phyloP scores from a whole-genome alignment of 2,329 filamentous ascomycete species.

The Ophiocordyceps australis region DNA sequence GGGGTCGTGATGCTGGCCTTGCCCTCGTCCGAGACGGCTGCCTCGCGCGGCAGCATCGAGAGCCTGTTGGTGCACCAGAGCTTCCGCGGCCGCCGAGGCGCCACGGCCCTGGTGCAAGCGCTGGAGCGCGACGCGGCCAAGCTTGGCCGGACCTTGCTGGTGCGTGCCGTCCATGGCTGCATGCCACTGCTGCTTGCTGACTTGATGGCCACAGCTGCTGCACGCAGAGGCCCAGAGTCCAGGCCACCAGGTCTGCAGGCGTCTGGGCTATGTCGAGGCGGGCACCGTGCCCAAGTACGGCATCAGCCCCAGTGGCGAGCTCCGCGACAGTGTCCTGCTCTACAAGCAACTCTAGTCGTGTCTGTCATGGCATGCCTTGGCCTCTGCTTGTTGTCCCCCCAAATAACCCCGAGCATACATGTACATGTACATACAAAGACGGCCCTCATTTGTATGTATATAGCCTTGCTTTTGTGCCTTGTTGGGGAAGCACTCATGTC shows the following conservation, averaged over 20 bases:
- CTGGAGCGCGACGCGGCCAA: conserved; percentile 34
- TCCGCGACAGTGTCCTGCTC: conserved; percentile 35
- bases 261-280: conserved; percentile 35
- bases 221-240: conserved; percentile 31
- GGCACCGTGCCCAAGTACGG: conserved; percentile 37
- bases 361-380: too few relatives aligned
- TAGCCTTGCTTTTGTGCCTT: too few relatives aligned
- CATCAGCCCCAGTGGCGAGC: conserved; percentile 25
- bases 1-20: conserved; percentile 37
- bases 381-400: too few relatives aligned
- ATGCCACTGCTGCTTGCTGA: not conserved
- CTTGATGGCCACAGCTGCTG: conserved; percentile 18
- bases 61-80: conserved; percentile 36
- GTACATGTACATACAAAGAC: too few relatives aligned
- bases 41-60: conserved; percentile 35
- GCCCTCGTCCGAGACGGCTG: conserved; percentile 34
- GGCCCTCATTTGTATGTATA: too few relatives aligned
- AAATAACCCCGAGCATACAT: too few relatives aligned
- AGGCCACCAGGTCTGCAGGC: conserved; percentile 34
- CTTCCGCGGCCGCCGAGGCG: conserved; percentile 31
- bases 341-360: conserved; percentile 31
- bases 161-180: conserved; percentile 15
- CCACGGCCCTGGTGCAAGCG: conserved; percentile 28
- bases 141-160: conserved; percentile 31
- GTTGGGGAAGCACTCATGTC: too few relatives aligned